Evolutionary conservation across 1,139 yeast species (phyloP).

Genomic region (Yamadazyma sp.): DNA sequence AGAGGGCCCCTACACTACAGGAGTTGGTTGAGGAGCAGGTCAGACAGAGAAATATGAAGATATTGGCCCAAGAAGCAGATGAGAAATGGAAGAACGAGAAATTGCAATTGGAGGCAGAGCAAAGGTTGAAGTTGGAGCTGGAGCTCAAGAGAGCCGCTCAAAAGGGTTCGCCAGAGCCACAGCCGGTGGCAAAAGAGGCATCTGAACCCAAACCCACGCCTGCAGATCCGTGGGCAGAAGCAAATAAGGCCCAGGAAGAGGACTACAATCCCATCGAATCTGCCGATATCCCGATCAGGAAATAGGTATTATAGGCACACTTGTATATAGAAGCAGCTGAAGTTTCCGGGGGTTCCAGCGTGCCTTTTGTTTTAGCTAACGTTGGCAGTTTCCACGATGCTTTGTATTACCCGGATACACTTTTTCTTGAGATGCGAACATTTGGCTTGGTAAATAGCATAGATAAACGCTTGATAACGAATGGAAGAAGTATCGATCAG

Average conservation of each 20-base stretch:
- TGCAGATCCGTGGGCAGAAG: conserved; percentile 39
- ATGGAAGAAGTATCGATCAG: conserved; percentile 31
- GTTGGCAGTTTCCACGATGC: too few relatives aligned
- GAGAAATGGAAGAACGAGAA: conserved; percentile 54
- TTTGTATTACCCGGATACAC: neutral
- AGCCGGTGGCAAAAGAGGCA: neutral
- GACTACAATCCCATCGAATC: conserved; percentile 35
- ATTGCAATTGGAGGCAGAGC: conserved; percentile 33
- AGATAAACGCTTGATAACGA: neutral
- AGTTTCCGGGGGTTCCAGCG: too few relatives aligned
- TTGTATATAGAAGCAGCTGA: neutral
- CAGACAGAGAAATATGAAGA: conserved; percentile 55
- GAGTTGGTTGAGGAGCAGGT: conserved; percentile 61
- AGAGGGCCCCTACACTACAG: conserved; percentile 56
- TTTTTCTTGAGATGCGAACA: neutral
- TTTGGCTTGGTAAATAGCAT: too few relatives aligned
- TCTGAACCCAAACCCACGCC: too few relatives aligned
- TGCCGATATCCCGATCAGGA: conserved; percentile 20
- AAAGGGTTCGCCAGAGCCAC: too few relatives aligned
- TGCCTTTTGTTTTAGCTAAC: too few relatives aligned
- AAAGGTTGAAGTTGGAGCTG: conserved; percentile 27
- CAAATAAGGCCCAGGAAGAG: conserved; percentile 25
- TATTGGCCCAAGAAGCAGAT: conserved; percentile 61
- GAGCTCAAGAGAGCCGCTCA: conserved; percentile 35
- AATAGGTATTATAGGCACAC: conserved; percentile 2